Conservation (phyloP, 2,329 filamentous ascomycete species). For the Hypomyces perniciosus region DNA sequence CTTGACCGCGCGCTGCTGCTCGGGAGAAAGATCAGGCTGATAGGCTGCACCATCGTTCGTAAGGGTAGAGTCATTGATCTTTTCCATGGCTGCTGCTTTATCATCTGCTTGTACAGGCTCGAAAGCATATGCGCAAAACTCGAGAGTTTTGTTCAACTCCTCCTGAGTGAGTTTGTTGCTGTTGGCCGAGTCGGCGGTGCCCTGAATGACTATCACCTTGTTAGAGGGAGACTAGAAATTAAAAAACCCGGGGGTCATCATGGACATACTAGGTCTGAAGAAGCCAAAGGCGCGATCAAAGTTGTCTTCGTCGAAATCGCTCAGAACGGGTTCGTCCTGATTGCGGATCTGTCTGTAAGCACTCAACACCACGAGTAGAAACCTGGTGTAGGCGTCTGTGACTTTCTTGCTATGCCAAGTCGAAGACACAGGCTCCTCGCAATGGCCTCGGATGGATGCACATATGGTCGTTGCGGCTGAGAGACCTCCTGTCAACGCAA, state of each 20-base stretch:
- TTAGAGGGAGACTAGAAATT: background rate
- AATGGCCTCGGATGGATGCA: slow-evolving; percentile 32
- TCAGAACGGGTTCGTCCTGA: slow-evolving; percentile 32
- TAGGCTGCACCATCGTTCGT: slow-evolving; percentile 8
- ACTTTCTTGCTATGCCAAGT: slow-evolving; percentile 38
- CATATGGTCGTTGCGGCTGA: slow-evolving; percentile 39
- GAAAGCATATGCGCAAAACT: slow-evolving; percentile 27
- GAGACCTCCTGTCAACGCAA: slow-evolving; percentile 35
- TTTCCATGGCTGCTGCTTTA: background rate
- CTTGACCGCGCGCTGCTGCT: slow-evolving; percentile 22
- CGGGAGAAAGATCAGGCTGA: slow-evolving; percentile 17
- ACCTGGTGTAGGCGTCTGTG: slow-evolving; percentile 38
- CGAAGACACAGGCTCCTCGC: slow-evolving; percentile 28
- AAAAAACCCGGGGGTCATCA: background rate
- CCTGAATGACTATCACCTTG: slow-evolving; percentile 28
- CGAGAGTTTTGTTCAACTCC: slow-evolving; percentile 25
- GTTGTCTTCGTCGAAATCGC: slow-evolving; percentile 35
- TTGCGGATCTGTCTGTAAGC: slow-evolving; percentile 31
- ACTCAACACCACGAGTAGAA: slow-evolving; percentile 26
- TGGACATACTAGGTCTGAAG: slow-evolving; percentile 32
- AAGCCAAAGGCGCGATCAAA: slow-evolving; percentile 37
- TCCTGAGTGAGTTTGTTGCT: slow-evolving; percentile 21
- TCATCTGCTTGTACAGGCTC: slow-evolving; percentile 10
- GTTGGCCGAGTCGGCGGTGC: slow-evolving; percentile 23
- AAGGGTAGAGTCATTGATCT: background rate